These are phyloP conservation scores for Amanita inopinata DNA, from an alignment of 768 basidiomycete genomes.

Conservation along the genomic window DNA sequence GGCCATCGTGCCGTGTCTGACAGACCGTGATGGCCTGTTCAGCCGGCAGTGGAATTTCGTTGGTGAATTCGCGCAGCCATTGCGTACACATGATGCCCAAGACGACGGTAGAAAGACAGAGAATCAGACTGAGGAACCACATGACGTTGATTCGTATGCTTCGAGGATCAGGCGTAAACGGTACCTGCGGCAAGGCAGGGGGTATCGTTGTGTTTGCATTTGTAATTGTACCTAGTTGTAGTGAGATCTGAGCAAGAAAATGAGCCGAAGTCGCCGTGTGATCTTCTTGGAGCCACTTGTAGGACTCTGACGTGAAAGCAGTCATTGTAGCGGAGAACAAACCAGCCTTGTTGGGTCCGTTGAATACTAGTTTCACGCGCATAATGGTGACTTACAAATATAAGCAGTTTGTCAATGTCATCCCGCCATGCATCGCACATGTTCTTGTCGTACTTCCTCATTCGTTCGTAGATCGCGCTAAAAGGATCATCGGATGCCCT, in stretches of 20 bases:
- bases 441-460: background rate
- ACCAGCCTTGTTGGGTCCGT: conserved; percentile 11
- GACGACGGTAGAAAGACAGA: conserved; percentile 17
- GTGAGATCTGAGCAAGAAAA: conserved; percentile 9
- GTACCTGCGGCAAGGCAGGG: background rate
- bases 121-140: conserved; percentile 17
- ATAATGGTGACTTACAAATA: conserved; percentile 10
- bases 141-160: conserved; percentile 17
- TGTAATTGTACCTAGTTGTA: background rate
- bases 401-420: conserved; percentile 10
- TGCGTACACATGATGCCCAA: conserved; percentile 19
- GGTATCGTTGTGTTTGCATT: background rate
- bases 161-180: conserved; percentile 10
- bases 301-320: conserved; percentile 16
- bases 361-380: background rate
- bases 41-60: conserved; percentile 12
- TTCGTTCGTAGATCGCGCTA: background rate
- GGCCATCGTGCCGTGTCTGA: conserved; percentile 19
- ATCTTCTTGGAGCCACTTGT: conserved; percentile 13
- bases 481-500: no score
- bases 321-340: conserved; percentile 18
- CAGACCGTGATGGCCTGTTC: conserved; percentile 17
- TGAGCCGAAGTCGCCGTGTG: conserved; percentile 8
- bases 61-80: conserved; percentile 19
- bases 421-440: background rate